Conservation (phyloP, 805 yeast genomes). For the Candida nitratophila region DNA sequence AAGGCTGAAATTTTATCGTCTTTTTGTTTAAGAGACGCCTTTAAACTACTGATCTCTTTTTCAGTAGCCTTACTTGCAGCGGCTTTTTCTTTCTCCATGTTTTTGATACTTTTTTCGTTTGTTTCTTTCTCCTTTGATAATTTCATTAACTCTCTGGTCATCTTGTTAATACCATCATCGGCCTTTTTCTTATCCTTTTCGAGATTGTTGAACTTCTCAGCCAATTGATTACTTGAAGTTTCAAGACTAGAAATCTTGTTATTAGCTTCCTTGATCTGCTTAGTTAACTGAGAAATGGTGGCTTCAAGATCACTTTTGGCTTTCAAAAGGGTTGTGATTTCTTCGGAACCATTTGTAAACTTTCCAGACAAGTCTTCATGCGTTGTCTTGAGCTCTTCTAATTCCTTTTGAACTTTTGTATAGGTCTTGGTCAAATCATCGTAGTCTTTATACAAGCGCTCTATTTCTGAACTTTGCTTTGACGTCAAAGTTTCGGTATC, state of each 20-base stretch:
- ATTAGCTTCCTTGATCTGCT: slow-evolving; percentile 15
- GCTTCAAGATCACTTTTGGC: slow-evolving; percentile 26
- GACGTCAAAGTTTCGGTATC: slow-evolving; percentile 10
- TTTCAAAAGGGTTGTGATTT: slow-evolving; percentile 18
- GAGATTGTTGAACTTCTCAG: slow-evolving; percentile 21
- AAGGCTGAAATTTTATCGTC: slow-evolving; percentile 16
- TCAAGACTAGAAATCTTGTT: slow-evolving; percentile 14
- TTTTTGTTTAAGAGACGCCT: slow-evolving; percentile 15
- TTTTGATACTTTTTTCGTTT: slow-evolving; percentile 34
- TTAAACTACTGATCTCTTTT: slow-evolving; percentile 22
- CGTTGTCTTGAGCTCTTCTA: slow-evolving; percentile 25
- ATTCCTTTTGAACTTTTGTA: slow-evolving; percentile 18
- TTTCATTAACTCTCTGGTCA: slow-evolving; percentile 75
- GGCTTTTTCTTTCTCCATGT: slow-evolving; percentile 34
- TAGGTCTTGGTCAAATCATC: slow-evolving; percentile 27
- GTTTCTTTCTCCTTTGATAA: slow-evolving; percentile 54
- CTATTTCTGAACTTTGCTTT: slow-evolving; percentile 16
- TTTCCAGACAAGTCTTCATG: slow-evolving; percentile 18
- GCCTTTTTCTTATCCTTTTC: slow-evolving; percentile 39
- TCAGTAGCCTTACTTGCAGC: slow-evolving; percentile 26
- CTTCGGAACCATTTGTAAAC: slow-evolving; percentile 16
- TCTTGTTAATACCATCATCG: slow-evolving; percentile 83
- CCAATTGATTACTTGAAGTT: slow-evolving; percentile 17
- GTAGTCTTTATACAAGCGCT: slow-evolving; percentile 16
- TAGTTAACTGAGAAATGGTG: slow-evolving; percentile 16